Base-by-base conservation (phyloP, 768 basidiomycete species). In the Heimioporus sp. region DNA sequence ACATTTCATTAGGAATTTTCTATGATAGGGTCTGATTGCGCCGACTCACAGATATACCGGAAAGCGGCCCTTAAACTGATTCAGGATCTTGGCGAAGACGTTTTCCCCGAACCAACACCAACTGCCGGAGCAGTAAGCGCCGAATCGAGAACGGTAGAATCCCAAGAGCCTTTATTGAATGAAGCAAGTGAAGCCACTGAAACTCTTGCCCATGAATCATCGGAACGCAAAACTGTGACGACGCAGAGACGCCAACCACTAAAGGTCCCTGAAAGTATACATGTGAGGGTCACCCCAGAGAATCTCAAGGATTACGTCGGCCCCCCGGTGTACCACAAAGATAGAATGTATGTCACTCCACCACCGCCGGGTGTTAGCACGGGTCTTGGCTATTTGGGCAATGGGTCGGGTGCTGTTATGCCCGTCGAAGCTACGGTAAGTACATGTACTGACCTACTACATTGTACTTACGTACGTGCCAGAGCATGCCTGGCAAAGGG, bases 401-500 rank as follows among this genome's bases (percentile, higher is more conserved):
- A 98, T 67, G 97, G 97, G 1, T 90, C 88, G 13, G 97, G 97
- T 21, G 89, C 92, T 5, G 91, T 98, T 39, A 96, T 98, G 93
- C 95, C 95, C 17, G 85, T 99, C 28, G 97, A 99, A 73, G 92
- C 90, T 36, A 88, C 88, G 62, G 94, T 94, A 54, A 61, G 85
- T 78, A 16, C 8, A 32, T 43, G 16, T 40, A 32, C 45, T 11
- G 13, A 15, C 5, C n/a, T 17, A 10, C 8, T 15, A 20, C 37
- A 12, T 10, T n/a, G 35, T 38, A 30, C 49, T 54, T 12, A 55
- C 36, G 7, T 4, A 15, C 10, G 11, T 3, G 8, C 20, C 66
- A 94, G 92, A 85, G 85, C 46, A 98, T 97, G 93, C 95, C 96
- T 21, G 97, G 97, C 3, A 96, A 96, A 67, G 96, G 96, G 12